phyloP scores from a whole-genome alignment of 352 stramenopile species.

The Peronosclerospora sorghi region DNA sequence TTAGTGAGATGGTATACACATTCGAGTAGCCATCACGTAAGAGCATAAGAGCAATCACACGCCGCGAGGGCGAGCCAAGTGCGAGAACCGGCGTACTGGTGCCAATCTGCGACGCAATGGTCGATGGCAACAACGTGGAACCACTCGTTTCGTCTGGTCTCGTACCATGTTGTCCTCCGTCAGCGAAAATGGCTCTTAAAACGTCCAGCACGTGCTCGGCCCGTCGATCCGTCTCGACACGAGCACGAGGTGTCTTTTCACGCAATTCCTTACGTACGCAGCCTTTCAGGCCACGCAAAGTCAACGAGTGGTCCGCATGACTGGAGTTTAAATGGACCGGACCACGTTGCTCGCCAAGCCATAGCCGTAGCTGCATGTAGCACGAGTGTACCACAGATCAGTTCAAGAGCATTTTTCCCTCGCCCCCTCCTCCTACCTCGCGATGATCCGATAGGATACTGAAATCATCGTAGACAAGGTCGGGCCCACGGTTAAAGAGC shows the following conservation, averaged over 20 bases:
- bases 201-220: too few species aligned
- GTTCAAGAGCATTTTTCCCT: too few species aligned
- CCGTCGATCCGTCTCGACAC: too few species aligned
- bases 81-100: slow-evolving; percentile 16
- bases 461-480: slow-evolving; percentile 77
- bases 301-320: slow-evolving; percentile 10
- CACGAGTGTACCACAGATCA: background rate
- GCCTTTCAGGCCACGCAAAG: slow-evolving; percentile 36
- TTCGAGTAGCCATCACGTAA: slow-evolving; percentile 19
- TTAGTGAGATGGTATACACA: slow-evolving; percentile 20
- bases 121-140: slow-evolving; percentile 9
- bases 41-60: slow-evolving; percentile 8
- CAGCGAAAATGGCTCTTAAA: too few species aligned
- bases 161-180: too few species aligned
- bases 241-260: too few species aligned
- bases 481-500: slow-evolving; percentile 36
- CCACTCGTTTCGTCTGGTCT: too few species aligned
- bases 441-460: slow-evolving; percentile 71
- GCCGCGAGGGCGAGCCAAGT: slow-evolving; percentile 13
- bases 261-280: slow-evolving; percentile 28
- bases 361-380: slow-evolving; percentile 35
- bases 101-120: slow-evolving; percentile 12
- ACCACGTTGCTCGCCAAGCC: slow-evolving; percentile 10
- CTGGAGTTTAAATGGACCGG: too few species aligned
- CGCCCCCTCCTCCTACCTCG: slow-evolving; percentile 30